phyloP scores from a whole-genome alignment of 495 filamentous ascomycete species.

The Trichocladium antarcticum region DNA sequence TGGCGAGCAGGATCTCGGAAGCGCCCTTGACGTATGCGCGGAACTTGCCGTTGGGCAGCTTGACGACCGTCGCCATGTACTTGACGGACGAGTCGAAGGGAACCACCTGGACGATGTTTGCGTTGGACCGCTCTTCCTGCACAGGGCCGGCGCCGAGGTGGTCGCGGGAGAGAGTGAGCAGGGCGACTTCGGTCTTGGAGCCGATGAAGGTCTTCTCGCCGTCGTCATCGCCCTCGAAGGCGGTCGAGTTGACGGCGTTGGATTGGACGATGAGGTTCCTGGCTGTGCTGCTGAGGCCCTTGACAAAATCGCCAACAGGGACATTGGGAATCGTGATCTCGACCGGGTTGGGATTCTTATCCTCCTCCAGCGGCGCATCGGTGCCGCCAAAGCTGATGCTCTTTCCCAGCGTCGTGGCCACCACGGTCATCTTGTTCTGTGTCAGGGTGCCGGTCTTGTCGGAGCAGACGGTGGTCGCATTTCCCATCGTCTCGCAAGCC shows the following conservation, averaged over 20 bases:
- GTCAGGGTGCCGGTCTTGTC: conserved; percentile 97
- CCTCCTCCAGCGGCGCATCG: conserved; percentile 23
- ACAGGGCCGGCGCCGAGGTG: conserved; percentile 61
- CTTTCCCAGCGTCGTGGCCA: conserved; percentile 64
- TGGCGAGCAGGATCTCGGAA: conserved; percentile 67
- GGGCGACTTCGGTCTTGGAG: conserved; percentile 81
- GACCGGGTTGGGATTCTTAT: conserved; percentile 14
- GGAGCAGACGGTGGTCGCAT: conserved; percentile 90
- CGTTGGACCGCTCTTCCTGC: conserved; percentile 58
- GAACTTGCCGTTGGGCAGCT: conserved; percentile 50
- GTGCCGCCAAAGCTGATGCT: conserved; percentile 51
- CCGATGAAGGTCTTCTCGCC: conserved; percentile 66
- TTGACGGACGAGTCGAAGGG: conserved; percentile 81
- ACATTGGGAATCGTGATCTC: conserved; percentile 31
- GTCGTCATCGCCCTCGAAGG: conserved; percentile 75
- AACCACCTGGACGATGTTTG: conserved; percentile 58
- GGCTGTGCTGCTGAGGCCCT: conserved; percentile 43
- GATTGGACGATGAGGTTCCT: conserved; percentile 60
- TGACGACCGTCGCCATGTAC: conserved; percentile 73
- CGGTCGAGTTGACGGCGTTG: conserved; percentile 77
- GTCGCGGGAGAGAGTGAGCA: conserved; percentile 62
- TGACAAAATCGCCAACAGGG: conserved; percentile 22
- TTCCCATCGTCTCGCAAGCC: conserved; percentile 96
- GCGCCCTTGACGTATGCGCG: conserved; percentile 77
- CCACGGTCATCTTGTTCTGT: conserved; percentile 83